Evolutionary conservation across 768 basidiomycete genomes (phyloP), one percentile per base, ranked within the genome.

Genomic region (Candolleomyces efflorescens): DNA sequence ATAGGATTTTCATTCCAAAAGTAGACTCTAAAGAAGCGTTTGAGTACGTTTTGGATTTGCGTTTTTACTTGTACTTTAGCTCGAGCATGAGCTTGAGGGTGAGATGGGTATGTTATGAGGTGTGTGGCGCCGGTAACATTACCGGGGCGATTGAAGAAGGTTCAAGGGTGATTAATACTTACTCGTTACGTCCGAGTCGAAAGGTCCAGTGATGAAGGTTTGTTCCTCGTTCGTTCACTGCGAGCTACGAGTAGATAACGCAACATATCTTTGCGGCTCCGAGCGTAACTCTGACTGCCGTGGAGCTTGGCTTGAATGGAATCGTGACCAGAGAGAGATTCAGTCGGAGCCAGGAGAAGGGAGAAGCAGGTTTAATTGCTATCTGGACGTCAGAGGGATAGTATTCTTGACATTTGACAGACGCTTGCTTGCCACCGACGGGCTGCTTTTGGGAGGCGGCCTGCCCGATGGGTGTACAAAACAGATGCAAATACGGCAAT

Each of bases 1-100:
- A 58, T 58, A 58, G 57, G 57, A 47, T 58, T 51, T 58, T 57
- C 56, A 49, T n/a, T 20, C 3, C 13, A 12, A 24, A 13, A n/a
- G n/a, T n/a, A n/a, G n/a, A n/a, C n/a, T n/a, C n/a, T n/a, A n/a
- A n/a, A n/a, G n/a, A n/a, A n/a, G n/a, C n/a, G n/a, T n/a, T n/a
- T n/a, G n/a, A n/a, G n/a, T n/a, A n/a, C n/a, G n/a, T 22, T 38
- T n/a, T 13, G 43, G 18, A 10, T n/a, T 17, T 43, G 20, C 27
- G 27, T 27, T 27, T 27, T 27, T 27, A 9, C 27, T 27, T 38
- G 3, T 10, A 38, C 23, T 26, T 22, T 24, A n/a, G n/a, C n/a
- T n/a, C n/a, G n/a, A n/a, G n/a, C n/a, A n/a, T n/a, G 41, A 55
- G n/a, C 45, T 22, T 47, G 18, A 7, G 46, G 3, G 3, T 27